Conservation (phyloP, 139 green algal genomes). For the Trebouxia sp. region DNA sequence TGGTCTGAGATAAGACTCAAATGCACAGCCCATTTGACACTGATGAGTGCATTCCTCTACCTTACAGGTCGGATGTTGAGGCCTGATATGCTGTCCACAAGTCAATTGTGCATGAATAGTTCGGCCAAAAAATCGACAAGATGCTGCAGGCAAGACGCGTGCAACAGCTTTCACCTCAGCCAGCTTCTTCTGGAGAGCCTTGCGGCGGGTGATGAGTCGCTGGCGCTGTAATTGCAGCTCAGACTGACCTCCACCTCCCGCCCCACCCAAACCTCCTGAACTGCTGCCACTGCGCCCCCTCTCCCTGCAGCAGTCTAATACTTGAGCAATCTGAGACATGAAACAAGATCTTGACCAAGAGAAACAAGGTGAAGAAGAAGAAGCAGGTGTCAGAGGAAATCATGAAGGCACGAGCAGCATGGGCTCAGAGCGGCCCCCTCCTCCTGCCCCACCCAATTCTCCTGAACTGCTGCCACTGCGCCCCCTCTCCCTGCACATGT, state of each 20-base stretch:
- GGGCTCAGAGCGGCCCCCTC: too few species aligned
- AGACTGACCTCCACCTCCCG: slow-evolving; percentile 54
- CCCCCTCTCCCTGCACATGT: background rate
- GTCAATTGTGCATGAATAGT: too few species aligned
- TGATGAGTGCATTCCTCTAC: too few species aligned
- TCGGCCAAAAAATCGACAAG: too few species aligned
- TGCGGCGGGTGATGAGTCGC: slow-evolving; percentile 40
- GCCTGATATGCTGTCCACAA: too few species aligned
- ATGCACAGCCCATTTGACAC: too few species aligned
- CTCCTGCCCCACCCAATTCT: too few species aligned
- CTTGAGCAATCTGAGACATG: background rate
- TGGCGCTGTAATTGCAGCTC: slow-evolving; percentile 64
- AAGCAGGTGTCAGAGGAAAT: background rate
- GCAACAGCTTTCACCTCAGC: slow-evolving; percentile 48
- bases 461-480: too few species aligned
- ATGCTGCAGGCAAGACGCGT: too few species aligned
- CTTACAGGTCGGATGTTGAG: too few species aligned
- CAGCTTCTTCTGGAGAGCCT: slow-evolving; percentile 47
- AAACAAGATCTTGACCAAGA: background rate
- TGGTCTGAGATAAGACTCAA: too few species aligned
- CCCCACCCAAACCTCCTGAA: slow-evolving; percentile 55
- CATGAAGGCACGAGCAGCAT: too few species aligned
- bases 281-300: slow-evolving; percentile 43
- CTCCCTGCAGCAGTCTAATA: slow-evolving; percentile 33
- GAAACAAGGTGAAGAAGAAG: background rate